Base-by-base conservation (phyloP, 371 early-diverging fungal genomes). In the Entomophthora muscae region DNA sequence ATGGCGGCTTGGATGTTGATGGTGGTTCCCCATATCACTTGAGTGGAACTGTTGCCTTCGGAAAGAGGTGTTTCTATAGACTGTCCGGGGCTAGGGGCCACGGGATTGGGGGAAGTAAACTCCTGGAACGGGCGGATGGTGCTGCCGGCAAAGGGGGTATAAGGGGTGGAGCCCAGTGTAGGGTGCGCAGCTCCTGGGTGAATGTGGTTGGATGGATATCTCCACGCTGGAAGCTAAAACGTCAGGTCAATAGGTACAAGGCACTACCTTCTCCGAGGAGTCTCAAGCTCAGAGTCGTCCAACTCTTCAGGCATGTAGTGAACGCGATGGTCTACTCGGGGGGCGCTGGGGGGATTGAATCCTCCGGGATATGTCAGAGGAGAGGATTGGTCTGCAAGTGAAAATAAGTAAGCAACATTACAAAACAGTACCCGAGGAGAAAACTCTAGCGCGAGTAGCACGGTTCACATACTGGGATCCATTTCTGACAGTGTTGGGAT, bases 1-100 rank as follows among this genome's bases (percentile, higher is more conserved):
- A 89, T 90, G 52, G 88, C 86, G 54, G 95, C 93, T 53, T 93
- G 83, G 54, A 99, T 86, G 67, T 92, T 90, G 67, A 99, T 86
- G 5, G 91, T 92, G 0, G 99, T 99, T 53, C 99, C 99, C 99
- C 99, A 99, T 65, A 99, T 95, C 63, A 91, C 75, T 57, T 83
- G 81, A 17, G 32, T 52, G 5, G 54, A 3, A 59, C 30, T 26
- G n/a, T 30, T 27, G n/a, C n/a, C n/a, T 17, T 22, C 24, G 7
- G 56, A 3, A 13, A 17, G 24, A 24, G 56, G 56, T 10, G 24
- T 27, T 26, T 55, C 24, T 55, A 26, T 10, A 32, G 31, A 12
- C 5, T 30, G 21, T 22, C 31, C 31, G 24, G 31, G 31, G 21
- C 23, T 33, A 23, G 7, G 23, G 10, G 42, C 10, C 12, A 10